Conservation (phyloP, 768 basidiomycete genomes). For the Lactarius akahatsu region DNA sequence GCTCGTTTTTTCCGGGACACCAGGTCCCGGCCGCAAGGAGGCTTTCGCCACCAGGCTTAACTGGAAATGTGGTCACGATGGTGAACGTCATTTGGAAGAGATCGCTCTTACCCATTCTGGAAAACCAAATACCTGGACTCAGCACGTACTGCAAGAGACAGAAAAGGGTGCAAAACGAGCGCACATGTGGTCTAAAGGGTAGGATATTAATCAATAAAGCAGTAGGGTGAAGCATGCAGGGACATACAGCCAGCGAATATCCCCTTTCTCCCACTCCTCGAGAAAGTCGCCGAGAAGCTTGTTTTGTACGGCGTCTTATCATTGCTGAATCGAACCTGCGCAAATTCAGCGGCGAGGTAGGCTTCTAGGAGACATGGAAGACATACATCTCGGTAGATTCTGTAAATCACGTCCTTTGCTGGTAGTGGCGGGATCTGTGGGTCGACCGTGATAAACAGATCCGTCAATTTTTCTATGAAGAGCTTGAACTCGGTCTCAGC, state of each 20-base stretch:
- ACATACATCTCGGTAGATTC: conserved; percentile 88
- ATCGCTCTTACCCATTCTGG: conserved; percentile 32
- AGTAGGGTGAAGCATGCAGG: neutral
- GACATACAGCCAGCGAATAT: conserved; percentile 81
- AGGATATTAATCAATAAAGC: conserved; percentile 2
- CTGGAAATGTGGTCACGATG: conserved; percentile 38
- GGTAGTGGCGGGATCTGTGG: conserved; percentile 84
- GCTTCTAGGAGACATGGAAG: neutral
- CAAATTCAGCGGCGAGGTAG: neutral
- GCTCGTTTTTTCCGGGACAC: conserved; percentile 77
- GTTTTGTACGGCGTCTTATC: conserved; percentile 96
- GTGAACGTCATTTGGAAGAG: conserved; percentile 6
- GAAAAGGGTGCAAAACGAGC: conserved; percentile 29
- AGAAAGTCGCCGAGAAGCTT: conserved; percentile 78
- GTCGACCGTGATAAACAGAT: conserved; percentile 69
- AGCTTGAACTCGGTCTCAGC: conserved; percentile 89
- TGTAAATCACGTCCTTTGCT: conserved; percentile 86
- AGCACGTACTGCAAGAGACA: neutral
- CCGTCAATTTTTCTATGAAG: conserved; percentile 73
- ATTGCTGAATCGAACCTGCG: conserved; percentile 82
- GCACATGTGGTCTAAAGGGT: conserved; percentile 59
- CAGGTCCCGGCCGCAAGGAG: conserved; percentile 78
- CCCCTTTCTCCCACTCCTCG: conserved; percentile 87
- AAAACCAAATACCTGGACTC: conserved; percentile 5
- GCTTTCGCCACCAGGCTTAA: conserved; percentile 64